Conservation (phyloP, 176 grass and related monocot species). For the Bonia amplexicaulis region DNA sequence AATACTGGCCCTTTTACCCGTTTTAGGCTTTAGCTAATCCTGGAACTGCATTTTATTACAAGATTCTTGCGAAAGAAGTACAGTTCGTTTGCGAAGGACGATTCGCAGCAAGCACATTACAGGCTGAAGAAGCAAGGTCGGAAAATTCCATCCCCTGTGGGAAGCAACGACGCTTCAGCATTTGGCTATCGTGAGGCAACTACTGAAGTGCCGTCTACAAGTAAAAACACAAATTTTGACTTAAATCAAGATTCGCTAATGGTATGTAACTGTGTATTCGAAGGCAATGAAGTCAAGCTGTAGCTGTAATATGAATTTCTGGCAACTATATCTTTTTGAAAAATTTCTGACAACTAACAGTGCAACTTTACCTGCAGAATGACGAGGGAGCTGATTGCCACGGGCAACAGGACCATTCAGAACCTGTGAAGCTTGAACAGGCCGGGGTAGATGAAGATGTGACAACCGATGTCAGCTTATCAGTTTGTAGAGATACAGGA, state of each 20-base stretch:
- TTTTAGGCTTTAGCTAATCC: background rate
- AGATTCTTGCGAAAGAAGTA: conserved; percentile 69
- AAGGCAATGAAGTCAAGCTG: background rate
- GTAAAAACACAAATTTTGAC: conserved; percentile 31
- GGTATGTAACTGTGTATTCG: conserved; percentile 31
- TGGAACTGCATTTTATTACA: background rate
- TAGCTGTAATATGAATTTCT: background rate
- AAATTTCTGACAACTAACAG: background rate
- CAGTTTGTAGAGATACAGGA: conserved; percentile 51
- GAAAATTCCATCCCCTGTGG: background rate
- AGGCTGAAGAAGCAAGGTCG: conserved; percentile 36
- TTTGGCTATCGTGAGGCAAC: background rate
- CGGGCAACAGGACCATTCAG: background rate
- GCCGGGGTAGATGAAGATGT: conserved; percentile 34
- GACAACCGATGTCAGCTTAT: conserved; percentile 14
- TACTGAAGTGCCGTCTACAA: conserved; percentile 42
- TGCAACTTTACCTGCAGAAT: conserved; percentile 41
- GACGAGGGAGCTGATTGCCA: conserved; percentile 19
- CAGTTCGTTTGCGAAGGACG: conserved; percentile 25
- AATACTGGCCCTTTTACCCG: background rate
- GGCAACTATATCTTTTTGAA: background rate
- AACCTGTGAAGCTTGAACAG: conserved; percentile 14
- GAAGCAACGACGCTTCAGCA: background rate
- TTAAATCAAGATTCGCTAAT: conserved; percentile 46
- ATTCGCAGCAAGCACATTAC: conserved; percentile 13